Conservation (phyloP, 176 grass and related monocot genomes). For the Saccharum officinarum region DNA sequence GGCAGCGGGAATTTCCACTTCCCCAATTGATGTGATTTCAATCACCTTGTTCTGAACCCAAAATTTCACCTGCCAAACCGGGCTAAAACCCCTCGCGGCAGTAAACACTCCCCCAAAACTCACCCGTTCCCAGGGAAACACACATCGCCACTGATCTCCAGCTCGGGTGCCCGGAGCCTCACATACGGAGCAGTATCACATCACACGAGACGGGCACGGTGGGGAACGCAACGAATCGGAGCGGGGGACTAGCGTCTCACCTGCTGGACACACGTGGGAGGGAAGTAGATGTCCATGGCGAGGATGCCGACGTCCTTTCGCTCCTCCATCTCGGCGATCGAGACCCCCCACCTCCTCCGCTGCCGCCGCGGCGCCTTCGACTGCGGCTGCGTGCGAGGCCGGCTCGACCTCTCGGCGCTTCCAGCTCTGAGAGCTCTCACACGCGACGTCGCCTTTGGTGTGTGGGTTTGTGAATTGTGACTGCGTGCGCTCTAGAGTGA, state of each 20-base stretch:
- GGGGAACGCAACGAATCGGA: not conserved
- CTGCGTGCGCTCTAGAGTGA: too few relatives aligned
- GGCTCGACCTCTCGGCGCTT: not conserved
- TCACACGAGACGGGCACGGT: too few relatives aligned
- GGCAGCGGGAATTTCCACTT: too few relatives aligned
- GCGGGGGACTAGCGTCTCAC: slow-evolving; percentile 12
- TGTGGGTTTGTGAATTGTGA: too few relatives aligned
- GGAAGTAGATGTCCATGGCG: slow-evolving; percentile 97
- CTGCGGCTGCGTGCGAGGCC: not conserved
- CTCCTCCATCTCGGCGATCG: slow-evolving; percentile 50
- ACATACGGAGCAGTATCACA: not conserved
- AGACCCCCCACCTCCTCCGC: not conserved
- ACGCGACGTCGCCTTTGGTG: not conserved
- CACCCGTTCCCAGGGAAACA: too few relatives aligned
- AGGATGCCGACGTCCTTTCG: slow-evolving; percentile 84
- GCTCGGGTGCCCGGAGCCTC: not conserved
- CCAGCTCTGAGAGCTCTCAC: not conserved
- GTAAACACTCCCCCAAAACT: too few relatives aligned
- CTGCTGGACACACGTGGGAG: slow-evolving; percentile 74
- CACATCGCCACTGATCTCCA: not conserved
- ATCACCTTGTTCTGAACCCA: too few relatives aligned
- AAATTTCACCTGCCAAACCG: too few relatives aligned
- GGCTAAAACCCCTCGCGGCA: too few relatives aligned
- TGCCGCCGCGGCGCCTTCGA: not conserved
- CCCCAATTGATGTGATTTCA: too few relatives aligned